phyloP scores from a whole-genome alignment of 169 alveolate genomes.

The Plasmodium knowlesi region DNA sequence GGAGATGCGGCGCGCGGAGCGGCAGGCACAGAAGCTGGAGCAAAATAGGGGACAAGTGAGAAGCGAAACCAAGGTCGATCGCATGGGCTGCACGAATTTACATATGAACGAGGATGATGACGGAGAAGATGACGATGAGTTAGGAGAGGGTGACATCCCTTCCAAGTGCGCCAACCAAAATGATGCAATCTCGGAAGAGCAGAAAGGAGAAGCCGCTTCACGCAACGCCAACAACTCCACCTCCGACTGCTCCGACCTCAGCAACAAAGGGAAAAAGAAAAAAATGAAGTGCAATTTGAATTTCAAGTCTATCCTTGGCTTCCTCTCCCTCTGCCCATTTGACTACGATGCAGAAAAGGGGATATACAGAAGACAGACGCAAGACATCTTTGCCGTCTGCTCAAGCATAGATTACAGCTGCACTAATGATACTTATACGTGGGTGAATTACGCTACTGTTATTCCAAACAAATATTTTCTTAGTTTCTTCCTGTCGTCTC shows the following conservation, averaged over 20 bases:
- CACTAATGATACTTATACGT: slow-evolving; percentile 29
- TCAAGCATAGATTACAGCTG: slow-evolving; percentile 47
- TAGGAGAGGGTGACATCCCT: neutral
- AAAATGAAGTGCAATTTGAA: slow-evolving; percentile 46
- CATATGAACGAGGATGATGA: neutral
- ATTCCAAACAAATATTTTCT: slow-evolving; percentile 26
- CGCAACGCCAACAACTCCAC: neutral
- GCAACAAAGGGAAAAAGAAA: slow-evolving; percentile 10
- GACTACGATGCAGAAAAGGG: neutral
- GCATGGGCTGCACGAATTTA: neutral
- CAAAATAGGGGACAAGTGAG: neutral
- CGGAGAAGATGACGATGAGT: neutral
- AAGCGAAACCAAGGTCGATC: neutral
- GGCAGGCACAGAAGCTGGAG: neutral
- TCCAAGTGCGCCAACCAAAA: neutral
- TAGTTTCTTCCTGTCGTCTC: slow-evolving; percentile 8
- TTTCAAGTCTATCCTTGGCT: slow-evolving; percentile 40
- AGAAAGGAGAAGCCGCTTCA: neutral
- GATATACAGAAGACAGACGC: slow-evolving; percentile 17
- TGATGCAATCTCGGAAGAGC: neutral
- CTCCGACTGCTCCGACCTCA: neutral
- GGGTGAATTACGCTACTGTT: slow-evolving; percentile 50
- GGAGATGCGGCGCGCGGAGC: neutral
- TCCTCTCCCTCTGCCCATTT: slow-evolving; percentile 55
- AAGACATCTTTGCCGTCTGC: slow-evolving; percentile 39